These are phyloP conservation scores for Colletotrichum godetiae DNA, from an alignment of 2,329 filamentous ascomycete genomes.

Conservation along the genomic window DNA sequence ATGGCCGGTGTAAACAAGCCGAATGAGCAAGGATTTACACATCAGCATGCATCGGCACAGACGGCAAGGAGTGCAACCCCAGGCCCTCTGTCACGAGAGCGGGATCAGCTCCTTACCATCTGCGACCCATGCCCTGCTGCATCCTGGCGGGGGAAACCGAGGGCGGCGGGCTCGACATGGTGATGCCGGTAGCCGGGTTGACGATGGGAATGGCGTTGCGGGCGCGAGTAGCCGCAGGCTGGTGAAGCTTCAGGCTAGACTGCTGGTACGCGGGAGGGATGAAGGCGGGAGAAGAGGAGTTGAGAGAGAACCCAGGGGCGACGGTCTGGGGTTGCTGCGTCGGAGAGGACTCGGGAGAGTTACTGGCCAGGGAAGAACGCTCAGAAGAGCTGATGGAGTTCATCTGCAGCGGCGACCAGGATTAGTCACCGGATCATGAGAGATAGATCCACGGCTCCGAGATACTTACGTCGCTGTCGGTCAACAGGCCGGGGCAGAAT, in stretches of 20 bases:
- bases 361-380: conserved; percentile 93
- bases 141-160: conserved; percentile 73
- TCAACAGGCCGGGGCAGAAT: conserved; percentile 93
- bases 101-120: conserved; percentile 61
- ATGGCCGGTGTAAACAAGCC: conserved; percentile 50
- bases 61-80: conserved; percentile 48
- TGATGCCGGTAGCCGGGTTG: conserved; percentile 91
- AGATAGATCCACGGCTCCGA: conserved; percentile 13
- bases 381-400: conserved; percentile 95
- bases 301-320: conserved; percentile 80
- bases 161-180: conserved; percentile 88
- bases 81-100: conserved; percentile 47
- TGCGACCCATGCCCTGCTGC: conserved; percentile 64
- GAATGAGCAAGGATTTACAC: conserved; percentile 51
- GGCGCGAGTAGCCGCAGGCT: conserved; percentile 87
- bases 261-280: conserved; percentile 74
- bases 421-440: conserved; percentile 36
- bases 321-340: conserved; percentile 87
- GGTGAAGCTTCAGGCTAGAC: conserved; percentile 82
- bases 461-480: conserved; percentile 87
- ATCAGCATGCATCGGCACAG: conserved; percentile 50
- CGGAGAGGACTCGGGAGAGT: conserved; percentile 91
- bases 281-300: conserved; percentile 74
- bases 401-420: conserved; percentile 67
- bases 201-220: conserved; percentile 98